Evolutionary conservation across 768 basidiomycete genomes (phyloP), one percentile per base, ranked within the genome.

Genomic region (Polyporus arcularius): DNA sequence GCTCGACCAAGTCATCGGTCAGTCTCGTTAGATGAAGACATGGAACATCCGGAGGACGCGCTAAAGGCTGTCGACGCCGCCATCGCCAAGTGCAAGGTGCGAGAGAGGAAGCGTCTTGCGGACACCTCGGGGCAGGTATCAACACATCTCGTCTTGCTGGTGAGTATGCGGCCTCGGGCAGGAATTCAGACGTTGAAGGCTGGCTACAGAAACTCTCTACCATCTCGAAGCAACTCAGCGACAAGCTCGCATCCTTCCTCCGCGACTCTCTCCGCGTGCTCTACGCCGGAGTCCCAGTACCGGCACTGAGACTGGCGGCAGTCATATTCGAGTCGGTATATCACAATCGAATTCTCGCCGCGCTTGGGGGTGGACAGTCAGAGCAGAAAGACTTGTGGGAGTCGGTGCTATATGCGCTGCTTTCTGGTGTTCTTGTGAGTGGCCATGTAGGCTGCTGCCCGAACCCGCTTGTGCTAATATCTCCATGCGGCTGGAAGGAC

Each of bases 341-440:
- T 35, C 62, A 75, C 42, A 73, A 74, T 18, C 80, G 78, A 54
- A 63, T 82, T 26, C 58, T 71, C 15, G 61, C 74, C n/a, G 63
- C 64, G 2, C 55, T 67, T 3, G 59, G 56, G 3, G 70, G 35
- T 47, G 70, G 35, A 63, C 65, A 46, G 14, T 61, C 66, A 28
- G 64, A 54, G 9, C 58, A 70, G 53, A 65, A 68, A 45, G 60
- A 51, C 4, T 58, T 68, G 3, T 87, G 85, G 85, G 82, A 85
- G 68, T 62, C 57, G 12, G 71, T 80, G 11, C 76, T 80, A 38
- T 65, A 76, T 31, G 74, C 79, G 10, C 60, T 86, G n/a, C 65
- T 88, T 21, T 82, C 85, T 4, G 85, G 86, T 3, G 61, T 85
- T 38, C 67, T 84, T 60, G 83, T 84, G 64, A 65, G 76, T 35